Conservation (phyloP, 2,329 filamentous ascomycete species). For the Fusarium chuoi region DNA sequence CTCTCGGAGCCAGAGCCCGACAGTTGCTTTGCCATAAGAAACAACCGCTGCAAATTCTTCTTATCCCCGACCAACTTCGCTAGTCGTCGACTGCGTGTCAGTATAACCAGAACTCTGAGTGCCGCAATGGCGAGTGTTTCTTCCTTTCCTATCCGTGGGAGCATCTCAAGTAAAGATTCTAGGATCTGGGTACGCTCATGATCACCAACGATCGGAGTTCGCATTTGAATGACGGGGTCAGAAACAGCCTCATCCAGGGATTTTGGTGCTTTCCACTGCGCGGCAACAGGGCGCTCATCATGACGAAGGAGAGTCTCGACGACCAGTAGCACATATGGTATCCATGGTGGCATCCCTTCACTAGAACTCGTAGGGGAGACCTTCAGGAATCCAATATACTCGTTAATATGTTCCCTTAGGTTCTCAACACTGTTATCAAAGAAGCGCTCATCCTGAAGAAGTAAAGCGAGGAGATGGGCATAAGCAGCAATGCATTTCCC, state of each 20-base stretch:
- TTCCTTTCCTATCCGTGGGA: constrained; percentile 89
- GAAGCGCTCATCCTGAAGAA: constrained; percentile 85
- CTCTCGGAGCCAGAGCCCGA: constrained; percentile 80
- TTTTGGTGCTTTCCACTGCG: constrained; percentile 73
- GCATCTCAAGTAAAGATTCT: constrained; percentile 79
- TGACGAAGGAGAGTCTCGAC: constrained; percentile 91
- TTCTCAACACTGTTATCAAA: constrained; percentile 80
- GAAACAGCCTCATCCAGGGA: constrained; percentile 61
- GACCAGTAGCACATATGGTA: constrained; percentile 88
- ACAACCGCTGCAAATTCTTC: constrained; percentile 87
- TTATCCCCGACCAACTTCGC: constrained; percentile 85
- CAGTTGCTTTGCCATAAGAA: constrained; percentile 95
- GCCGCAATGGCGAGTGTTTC: constrained; percentile 85
- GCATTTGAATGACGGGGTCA: constrained; percentile 69
- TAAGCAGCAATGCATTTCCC: constrained; percentile 80
- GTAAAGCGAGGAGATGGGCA: constrained; percentile 87
- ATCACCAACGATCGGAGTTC: constrained; percentile 64
- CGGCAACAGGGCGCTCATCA: constrained; percentile 82
- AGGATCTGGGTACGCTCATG: constrained; percentile 79
- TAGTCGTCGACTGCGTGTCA: constrained; percentile 81
- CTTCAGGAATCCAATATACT: constrained; percentile 82
- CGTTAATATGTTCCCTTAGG: constrained; percentile 79
- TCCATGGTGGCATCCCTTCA: constrained; percentile 90
- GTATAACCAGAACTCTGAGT: constrained; percentile 83
- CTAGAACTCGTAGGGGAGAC: constrained; percentile 71